Evolutionary conservation across 148 eudicot species (phyloP).

Genomic region (Dianthus caryophyllus): DNA sequence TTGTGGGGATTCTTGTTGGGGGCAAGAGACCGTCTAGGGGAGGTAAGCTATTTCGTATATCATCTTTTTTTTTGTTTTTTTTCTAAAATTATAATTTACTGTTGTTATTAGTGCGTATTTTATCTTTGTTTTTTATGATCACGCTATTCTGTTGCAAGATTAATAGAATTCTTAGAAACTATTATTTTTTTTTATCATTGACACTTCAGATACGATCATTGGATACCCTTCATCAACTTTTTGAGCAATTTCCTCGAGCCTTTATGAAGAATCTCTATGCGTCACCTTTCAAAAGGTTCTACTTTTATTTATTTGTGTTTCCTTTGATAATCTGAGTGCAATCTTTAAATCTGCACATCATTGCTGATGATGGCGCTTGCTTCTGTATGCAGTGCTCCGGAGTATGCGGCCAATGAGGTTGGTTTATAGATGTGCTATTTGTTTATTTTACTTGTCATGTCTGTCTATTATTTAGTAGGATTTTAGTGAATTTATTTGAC

Average conservation of each 20-base stretch:
- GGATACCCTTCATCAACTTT: conserved; percentile 84
- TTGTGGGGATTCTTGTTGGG: conserved; percentile 91
- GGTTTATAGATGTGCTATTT: conserved; percentile 23
- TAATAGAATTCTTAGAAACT: neutral
- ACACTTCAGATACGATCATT: conserved; percentile 76
- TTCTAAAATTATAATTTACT: too few species aligned
- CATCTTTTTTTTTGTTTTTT: neutral
- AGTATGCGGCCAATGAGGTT: conserved; percentile 51
- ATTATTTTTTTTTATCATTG: neutral
- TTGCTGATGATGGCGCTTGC: conserved; percentile 8
- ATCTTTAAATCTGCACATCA: neutral
- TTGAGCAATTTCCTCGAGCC: conserved; percentile 85
- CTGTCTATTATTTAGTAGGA: neutral
- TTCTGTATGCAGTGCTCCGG: conserved; percentile 50
- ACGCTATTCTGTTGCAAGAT: neutral
- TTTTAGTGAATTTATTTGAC: neutral
- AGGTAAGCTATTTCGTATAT: conserved; percentile 46
- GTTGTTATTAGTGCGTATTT: too few species aligned
- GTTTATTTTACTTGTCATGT: neutral
- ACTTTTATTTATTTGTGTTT: neutral
- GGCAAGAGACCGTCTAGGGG: conserved; percentile 97
- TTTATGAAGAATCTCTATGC: conserved; percentile 74
- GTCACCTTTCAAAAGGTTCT: conserved; percentile 59
- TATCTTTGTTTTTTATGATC: neutral
- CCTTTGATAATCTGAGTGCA: neutral